These are phyloP conservation scores for Evernia prunastri DNA, from an alignment of 495 filamentous ascomycete species.

Conservation along the genomic window DNA sequence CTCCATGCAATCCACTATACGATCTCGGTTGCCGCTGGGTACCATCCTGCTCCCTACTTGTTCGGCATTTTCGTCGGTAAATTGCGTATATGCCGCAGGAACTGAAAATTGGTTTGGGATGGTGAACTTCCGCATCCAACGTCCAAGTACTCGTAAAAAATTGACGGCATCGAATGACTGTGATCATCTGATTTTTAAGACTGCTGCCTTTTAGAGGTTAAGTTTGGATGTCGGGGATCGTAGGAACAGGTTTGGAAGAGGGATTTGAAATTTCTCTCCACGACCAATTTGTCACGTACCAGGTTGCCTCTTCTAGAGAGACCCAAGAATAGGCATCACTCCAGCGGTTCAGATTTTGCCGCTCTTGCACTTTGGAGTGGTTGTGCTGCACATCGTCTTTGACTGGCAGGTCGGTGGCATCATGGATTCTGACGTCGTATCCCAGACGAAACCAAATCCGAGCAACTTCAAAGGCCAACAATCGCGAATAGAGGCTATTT, in stretches of 20 bases:
- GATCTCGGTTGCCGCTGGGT: conserved; percentile 56
- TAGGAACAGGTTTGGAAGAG: not conserved
- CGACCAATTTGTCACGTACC: conserved; percentile 32
- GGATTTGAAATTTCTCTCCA: too few relatives aligned
- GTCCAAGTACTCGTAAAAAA: conserved; percentile 58
- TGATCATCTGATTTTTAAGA: conserved; percentile 61
- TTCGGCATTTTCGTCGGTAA: conserved; percentile 48
- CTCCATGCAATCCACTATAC: conserved; percentile 71
- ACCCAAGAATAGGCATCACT: conserved; percentile 67
- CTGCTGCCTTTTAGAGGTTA: conserved; percentile 66
- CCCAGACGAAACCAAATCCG: not conserved
- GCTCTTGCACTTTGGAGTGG: conserved; percentile 60
- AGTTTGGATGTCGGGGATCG: conserved; percentile 69
- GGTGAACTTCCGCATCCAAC: conserved; percentile 75
- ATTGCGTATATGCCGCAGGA: conserved; percentile 60
- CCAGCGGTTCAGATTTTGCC: conserved; percentile 57
- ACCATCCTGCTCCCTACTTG: conserved; percentile 42
- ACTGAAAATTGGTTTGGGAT: conserved; percentile 66
- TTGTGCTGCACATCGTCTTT: conserved; percentile 35
- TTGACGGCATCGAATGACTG: conserved; percentile 75
- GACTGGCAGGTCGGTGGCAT: not conserved
- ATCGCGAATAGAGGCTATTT: too few relatives aligned
- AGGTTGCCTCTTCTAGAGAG: conserved; percentile 62
- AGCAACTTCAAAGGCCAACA: not conserved
- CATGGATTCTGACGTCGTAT: not conserved